Conservation (phyloP, 345 rosid species). For the Populus tremula region DNA sequence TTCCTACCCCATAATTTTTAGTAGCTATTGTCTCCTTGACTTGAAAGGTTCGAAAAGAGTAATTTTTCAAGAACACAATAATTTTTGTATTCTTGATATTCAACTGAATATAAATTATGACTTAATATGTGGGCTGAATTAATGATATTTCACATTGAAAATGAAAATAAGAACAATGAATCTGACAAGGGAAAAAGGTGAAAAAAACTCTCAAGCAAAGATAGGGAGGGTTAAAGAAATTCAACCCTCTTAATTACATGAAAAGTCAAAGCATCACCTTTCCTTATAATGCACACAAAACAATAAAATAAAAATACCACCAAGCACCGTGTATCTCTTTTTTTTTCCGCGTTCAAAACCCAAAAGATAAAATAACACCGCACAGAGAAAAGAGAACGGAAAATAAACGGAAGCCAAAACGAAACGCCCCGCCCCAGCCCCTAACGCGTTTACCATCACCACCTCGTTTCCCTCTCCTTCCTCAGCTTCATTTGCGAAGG, state of each 20-base stretch:
- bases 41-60: too few species aligned
- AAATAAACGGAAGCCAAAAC: background rate
- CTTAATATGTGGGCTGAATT: too few species aligned
- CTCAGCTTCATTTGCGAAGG: background rate
- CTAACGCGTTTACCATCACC: constrained; percentile 17
- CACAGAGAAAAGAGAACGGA: background rate
- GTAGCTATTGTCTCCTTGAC: too few species aligned
- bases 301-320: background rate
- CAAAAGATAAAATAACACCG: background rate
- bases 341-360: background rate
- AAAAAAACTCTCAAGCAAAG: too few species aligned
- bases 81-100: too few species aligned
- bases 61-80: too few species aligned
- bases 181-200: too few species aligned
- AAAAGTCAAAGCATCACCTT: constrained; percentile 6
- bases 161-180: too few species aligned
- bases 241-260: background rate
- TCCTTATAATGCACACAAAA: background rate
- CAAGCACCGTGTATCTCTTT: background rate
- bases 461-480: background rate
- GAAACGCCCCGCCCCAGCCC: background rate
- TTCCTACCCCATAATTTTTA: too few species aligned
- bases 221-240: background rate
- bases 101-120: too few species aligned
- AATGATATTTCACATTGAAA: too few species aligned